Evolutionary conservation across 1,139 yeast species (phyloP).

Genomic region (Scheffersomyces insectosa): DNA sequence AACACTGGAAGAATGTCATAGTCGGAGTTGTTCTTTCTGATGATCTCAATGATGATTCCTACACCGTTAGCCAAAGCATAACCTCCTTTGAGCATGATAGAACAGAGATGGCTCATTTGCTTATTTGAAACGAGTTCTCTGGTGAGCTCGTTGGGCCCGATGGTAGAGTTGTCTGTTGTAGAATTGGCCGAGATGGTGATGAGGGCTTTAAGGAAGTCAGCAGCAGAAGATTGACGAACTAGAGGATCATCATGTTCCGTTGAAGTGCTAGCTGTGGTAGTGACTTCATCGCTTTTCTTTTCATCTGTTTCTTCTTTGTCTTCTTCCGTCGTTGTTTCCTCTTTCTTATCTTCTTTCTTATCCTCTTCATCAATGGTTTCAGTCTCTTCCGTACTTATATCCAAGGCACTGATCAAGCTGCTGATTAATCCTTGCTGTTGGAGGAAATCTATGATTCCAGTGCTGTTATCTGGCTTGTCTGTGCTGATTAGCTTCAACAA

Average conservation of each 20-base stretch:
- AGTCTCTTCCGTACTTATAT: conserved; percentile 20
- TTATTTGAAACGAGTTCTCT: conserved; percentile 79
- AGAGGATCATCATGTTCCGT: conserved; percentile 43
- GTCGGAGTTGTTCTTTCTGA: conserved; percentile 93
- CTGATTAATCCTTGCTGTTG: conserved; percentile 66
- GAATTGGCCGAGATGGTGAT: conserved; percentile 66
- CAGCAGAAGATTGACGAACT: conserved; percentile 46
- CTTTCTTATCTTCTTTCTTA: conserved; percentile 8
- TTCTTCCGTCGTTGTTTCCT: no score
- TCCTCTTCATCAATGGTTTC: conserved; percentile 9
- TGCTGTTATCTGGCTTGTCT: conserved; percentile 74
- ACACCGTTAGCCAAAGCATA: conserved; percentile 94
- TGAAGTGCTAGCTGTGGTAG: no score
- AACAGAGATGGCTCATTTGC: conserved; percentile 65
- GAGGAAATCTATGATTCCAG: conserved; percentile 73
- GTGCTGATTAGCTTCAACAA: conserved; percentile 73
- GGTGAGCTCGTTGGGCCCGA: conserved; percentile 95
- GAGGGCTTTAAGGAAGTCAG: conserved; percentile 49
- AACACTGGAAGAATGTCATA: conserved; percentile 89
- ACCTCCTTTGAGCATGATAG: conserved; percentile 89
- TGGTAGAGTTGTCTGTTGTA: conserved; percentile 78
- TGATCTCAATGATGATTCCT: conserved; percentile 91
- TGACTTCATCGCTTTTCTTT: no score
- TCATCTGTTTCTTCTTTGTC: no score
- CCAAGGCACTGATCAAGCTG: conserved; percentile 57